Conservation (phyloP, 768 basidiomycete genomes). For the Trametes coccinea region DNA sequence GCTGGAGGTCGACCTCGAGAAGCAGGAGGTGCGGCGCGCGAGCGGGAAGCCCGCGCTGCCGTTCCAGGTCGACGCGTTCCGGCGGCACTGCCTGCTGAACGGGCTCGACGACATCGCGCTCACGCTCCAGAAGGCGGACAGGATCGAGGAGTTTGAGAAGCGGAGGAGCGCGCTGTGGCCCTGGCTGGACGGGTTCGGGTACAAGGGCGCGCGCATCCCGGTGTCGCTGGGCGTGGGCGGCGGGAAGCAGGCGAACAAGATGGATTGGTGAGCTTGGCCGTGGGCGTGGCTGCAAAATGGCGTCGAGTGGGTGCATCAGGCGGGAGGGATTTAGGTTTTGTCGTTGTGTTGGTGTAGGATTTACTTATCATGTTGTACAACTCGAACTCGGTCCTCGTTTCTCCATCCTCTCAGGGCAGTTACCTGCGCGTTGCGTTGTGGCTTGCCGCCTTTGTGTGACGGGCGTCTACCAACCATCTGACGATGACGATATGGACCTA, state of each 20-base stretch:
- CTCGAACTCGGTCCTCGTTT: no score
- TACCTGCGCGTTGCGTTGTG: no score
- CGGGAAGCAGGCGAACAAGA: conserved; percentile 46
- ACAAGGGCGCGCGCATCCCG: conserved; percentile 76
- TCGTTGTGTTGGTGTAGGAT: neutral
- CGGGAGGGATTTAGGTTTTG: neutral
- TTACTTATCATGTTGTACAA: no score
- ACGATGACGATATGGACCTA: no score
- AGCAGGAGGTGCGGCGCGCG: conserved; percentile 52
- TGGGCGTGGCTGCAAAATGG: no score
- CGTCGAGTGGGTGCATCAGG: no score
- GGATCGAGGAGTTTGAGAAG: conserved; percentile 81
- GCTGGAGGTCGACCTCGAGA: conserved; percentile 62
- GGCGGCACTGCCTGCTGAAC: conserved; percentile 90
- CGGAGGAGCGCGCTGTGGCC: conserved; percentile 81
- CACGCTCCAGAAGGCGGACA: conserved; percentile 76
- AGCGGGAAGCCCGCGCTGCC: conserved; percentile 72
- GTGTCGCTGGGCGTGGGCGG: conserved; percentile 33
- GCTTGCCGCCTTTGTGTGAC: no score
- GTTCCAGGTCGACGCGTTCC: conserved; percentile 88
- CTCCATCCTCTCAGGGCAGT: no score
- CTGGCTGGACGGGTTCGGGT: conserved; percentile 96
- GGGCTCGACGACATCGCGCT: conserved; percentile 96
- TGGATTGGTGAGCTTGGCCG: conserved; percentile 62
- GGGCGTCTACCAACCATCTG: no score